phyloP scores from a whole-genome alignment of 2,329 filamentous ascomycete species.

The Talaromyces amestolkiae region DNA sequence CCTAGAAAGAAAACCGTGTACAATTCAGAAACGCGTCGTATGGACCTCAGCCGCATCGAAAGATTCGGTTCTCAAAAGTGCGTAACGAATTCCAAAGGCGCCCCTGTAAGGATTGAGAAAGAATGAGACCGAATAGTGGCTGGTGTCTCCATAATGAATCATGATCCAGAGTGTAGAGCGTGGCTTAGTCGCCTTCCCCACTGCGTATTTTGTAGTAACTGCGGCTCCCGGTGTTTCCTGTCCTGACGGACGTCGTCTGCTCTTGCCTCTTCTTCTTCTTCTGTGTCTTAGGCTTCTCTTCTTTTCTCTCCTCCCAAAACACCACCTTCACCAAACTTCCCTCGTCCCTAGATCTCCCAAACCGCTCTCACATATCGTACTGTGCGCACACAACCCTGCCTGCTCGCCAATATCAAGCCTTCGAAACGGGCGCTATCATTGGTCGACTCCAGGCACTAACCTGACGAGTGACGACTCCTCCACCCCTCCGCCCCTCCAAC shows the following conservation, averaged over 20 bases:
- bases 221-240: constrained; percentile 1
- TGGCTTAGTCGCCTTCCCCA: constrained; percentile 5
- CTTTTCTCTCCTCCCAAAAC: neutral
- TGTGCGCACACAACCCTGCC: neutral
- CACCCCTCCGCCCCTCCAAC: constrained; percentile 21
- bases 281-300: neutral
- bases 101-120: neutral
- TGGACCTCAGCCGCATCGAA: constrained; percentile 6
- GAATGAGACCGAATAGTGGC: neutral
- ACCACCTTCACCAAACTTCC: neutral
- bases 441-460: neutral
- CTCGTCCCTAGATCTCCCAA: neutral
- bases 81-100: neutral
- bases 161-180: neutral
- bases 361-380: neutral
- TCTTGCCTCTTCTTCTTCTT: neutral
- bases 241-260: neutral
- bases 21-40: neutral
- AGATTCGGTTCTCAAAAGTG: neutral
- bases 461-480: constrained; percentile 17
- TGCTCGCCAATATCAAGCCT: neutral
- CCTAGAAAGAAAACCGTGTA: neutral
- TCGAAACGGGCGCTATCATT: neutral
- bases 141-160: neutral
- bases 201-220: neutral